Conservation (phyloP, 2,329 filamentous ascomycete species). For the Epicoccum nigrum region DNA sequence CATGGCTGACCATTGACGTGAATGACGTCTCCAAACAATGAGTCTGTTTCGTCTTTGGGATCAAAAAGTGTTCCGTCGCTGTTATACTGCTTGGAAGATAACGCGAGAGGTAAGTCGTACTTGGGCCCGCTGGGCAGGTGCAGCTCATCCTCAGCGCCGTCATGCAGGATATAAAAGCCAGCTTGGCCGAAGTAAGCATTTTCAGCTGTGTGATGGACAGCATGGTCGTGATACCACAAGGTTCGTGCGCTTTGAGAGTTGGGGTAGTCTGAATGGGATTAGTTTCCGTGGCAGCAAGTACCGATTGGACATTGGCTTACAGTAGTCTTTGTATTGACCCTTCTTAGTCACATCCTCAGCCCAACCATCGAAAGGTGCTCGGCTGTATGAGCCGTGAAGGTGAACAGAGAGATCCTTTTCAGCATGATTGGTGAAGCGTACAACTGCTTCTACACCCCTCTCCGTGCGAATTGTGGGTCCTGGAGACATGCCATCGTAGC, state of each 20-base stretch:
- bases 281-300: background rate
- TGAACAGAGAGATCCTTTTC: constrained; percentile 57
- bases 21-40: constrained; percentile 63
- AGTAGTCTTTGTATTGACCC: constrained; percentile 59
- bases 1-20: constrained; percentile 66
- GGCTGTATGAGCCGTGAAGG: constrained; percentile 60
- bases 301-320: constrained; percentile 18
- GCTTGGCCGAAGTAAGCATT: constrained; percentile 66
- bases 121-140: constrained; percentile 56
- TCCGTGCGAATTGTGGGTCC: constrained; percentile 61
- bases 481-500: constrained; percentile 63
- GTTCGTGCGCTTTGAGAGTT: constrained; percentile 61
- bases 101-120: constrained; percentile 62
- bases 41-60: constrained; percentile 54
- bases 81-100: constrained; percentile 62
- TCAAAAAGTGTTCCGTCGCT: constrained; percentile 58
- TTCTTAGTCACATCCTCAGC: constrained; percentile 59
- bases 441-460: constrained; percentile 58
- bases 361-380: constrained; percentile 61
- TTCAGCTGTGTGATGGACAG: constrained; percentile 55
- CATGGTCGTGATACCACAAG: constrained; percentile 62
- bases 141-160: constrained; percentile 57
- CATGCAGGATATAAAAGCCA: constrained; percentile 63
- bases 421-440: constrained; percentile 62
- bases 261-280: constrained; percentile 55